Evolutionary conservation across 2,329 filamentous ascomycete genomes (phyloP).

Genomic region (Leptographium radiaticola): DNA sequence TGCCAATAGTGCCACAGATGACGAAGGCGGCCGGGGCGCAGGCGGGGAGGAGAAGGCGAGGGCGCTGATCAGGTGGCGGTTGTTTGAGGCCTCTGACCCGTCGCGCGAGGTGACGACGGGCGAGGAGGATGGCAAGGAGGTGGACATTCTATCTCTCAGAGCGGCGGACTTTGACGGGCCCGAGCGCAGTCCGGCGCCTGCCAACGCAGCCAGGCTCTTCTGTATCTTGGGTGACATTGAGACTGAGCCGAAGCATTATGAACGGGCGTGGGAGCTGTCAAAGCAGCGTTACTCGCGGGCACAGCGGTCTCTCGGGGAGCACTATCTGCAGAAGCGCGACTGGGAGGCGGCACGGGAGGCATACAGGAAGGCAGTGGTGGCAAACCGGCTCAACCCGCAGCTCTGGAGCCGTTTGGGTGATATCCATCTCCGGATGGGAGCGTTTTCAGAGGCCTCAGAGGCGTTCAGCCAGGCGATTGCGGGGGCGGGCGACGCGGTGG

Average conservation of each 20-base stretch:
- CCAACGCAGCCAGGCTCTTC: slow-evolving; percentile 76
- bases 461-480: slow-evolving; percentile 75
- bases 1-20: slow-evolving; percentile 42
- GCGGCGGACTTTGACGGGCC: slow-evolving; percentile 43
- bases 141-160: slow-evolving; percentile 44
- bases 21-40: slow-evolving; percentile 37
- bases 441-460: slow-evolving; percentile 67
- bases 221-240: slow-evolving; percentile 92
- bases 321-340: slow-evolving; percentile 55
- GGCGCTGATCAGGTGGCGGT: slow-evolving; percentile 59
- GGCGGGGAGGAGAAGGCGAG: slow-evolving; percentile 68
- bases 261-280: slow-evolving; percentile 79
- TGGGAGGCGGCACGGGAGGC: slow-evolving; percentile 59
- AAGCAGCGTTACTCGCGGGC: slow-evolving; percentile 70
- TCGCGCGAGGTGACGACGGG: slow-evolving; percentile 16
- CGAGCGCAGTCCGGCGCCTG: slow-evolving; percentile 55
- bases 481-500: slow-evolving; percentile 41
- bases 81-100: slow-evolving; percentile 53
- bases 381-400: slow-evolving; percentile 69
- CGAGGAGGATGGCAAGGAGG: slow-evolving; percentile 37
- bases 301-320: slow-evolving; percentile 73
- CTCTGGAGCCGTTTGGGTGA: slow-evolving; percentile 89
- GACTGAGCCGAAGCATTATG: slow-evolving; percentile 59
- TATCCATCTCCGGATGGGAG: slow-evolving; percentile 63
- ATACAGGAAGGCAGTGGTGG: slow-evolving; percentile 62